Conservation (phyloP, 371 early-diverging fungal genomes). For the Apophysomyces trapeziformis region DNA sequence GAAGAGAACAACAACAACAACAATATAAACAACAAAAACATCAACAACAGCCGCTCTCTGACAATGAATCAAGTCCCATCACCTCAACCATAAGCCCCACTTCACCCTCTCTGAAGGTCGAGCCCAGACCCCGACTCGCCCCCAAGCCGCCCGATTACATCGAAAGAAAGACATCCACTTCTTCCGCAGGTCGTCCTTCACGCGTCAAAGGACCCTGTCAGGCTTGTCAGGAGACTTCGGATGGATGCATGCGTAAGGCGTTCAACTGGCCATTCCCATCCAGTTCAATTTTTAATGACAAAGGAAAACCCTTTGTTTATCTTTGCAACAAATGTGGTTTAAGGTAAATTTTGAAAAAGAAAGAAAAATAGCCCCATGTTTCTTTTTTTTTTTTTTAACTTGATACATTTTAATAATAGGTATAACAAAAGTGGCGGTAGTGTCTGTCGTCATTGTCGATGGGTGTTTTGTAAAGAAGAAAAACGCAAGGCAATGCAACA, state of each 20-base stretch:
- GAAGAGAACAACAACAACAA: background rate
- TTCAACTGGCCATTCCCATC: conserved; percentile 57
- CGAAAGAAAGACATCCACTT: conserved; percentile 15
- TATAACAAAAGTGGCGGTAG: conserved; percentile 55
- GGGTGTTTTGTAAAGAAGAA: conserved; percentile 60
- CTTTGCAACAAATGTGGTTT: conserved; percentile 61
- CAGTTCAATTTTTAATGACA: conserved; percentile 38
- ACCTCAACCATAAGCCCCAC: too few species aligned
- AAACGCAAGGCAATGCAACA: conserved; percentile 50
- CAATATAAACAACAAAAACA: background rate
- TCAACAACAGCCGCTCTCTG: background rate
- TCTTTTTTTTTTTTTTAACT: conserved; percentile 10
- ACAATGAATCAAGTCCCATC: background rate
- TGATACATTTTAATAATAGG: conserved; percentile 20
- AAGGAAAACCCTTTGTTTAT: conserved; percentile 52
- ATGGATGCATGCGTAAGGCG: conserved; percentile 59
- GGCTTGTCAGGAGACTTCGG: conserved; percentile 51
- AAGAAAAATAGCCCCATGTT: background rate
- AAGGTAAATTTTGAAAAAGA: conserved; percentile 32
- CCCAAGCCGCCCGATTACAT: conserved; percentile 5
- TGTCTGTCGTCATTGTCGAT: conserved; percentile 54
- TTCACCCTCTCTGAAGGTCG: conserved; percentile 4
- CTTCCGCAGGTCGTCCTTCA: conserved; percentile 40
- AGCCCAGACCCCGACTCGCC: conserved; percentile 15
- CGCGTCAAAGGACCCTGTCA: conserved; percentile 53